Evolutionary conservation across 2,329 filamentous ascomycete genomes (phyloP).

Genomic region (Neophaeococcomyces mojaviensis): DNA sequence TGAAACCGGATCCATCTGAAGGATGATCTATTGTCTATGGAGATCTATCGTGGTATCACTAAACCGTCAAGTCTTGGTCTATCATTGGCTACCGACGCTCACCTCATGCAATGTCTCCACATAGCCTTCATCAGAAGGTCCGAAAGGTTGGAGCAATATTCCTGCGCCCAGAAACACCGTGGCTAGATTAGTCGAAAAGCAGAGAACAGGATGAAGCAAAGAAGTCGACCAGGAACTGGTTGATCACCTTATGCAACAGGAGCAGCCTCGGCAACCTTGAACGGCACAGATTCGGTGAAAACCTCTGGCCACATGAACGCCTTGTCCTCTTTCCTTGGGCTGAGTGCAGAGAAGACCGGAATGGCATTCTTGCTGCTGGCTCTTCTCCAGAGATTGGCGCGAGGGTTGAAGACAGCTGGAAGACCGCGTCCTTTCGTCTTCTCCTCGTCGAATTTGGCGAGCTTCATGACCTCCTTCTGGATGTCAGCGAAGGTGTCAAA

Average conservation of each 20-base stretch:
- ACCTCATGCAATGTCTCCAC: no score
- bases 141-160: no score
- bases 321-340: constrained; percentile 52
- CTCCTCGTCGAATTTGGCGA: constrained; percentile 52
- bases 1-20: no score
- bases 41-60: no score
- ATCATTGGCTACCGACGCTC: no score
- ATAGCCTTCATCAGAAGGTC: no score
- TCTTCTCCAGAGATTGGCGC: constrained; percentile 61
- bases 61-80: no score
- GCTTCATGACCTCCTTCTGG: constrained; percentile 51
- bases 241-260: not conserved
- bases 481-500: constrained; percentile 63
- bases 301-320: constrained; percentile 57
- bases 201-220: no score
- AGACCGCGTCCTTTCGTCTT: constrained; percentile 54
- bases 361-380: constrained; percentile 51
- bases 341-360: constrained; percentile 43
- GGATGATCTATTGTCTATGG: no score
- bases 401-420: constrained; percentile 57
- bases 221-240: no score
- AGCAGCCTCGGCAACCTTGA: constrained; percentile 1
- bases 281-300: constrained; percentile 42
- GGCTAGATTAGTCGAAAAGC: no score
- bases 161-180: no score